Evolutionary conservation across 2,329 filamentous ascomycete genomes (phyloP), one percentile per base, ranked within the genome.

Genomic region (Colletotrichum limetticola): DNA sequence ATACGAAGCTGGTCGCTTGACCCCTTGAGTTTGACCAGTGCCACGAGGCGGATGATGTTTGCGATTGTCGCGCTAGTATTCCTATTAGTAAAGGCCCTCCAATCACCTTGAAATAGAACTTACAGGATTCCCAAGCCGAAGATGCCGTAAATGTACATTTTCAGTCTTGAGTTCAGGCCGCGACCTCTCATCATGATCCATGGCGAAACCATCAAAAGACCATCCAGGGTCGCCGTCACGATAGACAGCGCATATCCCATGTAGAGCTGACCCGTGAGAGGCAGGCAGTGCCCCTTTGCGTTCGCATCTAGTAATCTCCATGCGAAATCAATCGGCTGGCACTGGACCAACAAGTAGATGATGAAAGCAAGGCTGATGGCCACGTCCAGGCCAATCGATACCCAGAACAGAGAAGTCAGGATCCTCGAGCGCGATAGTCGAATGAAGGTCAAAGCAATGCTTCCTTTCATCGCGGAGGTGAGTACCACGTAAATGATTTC

Each of bases 401-500:
- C 66, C 69, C 69, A 71, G 24, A 71, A 63, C 1, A 71, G 52
- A 7, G 8, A 5, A 7, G 22, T 71, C 4, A 71, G 65, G 14
- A 63, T 14, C 58, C 22, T 71, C 1, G 69, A 71, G 28, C 65
- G 69, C 19, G 69, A 71, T 3, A 71, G 57, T n/a, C 28, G 69
- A 42, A 71, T 71, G 16, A 71, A 71, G 1, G 69, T 71, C 8
- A 71, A 49, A 3, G 69, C 69, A n/a, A 71, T 71, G 16, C 69
- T 71, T 7, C 65, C 69, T 55, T 71, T 71, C 69, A 71, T 71
- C 22, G 69, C 69, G 1, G 69, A 71, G 19, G 69, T 71, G 28
- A 71, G 69, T 4, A 71, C 69, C 1, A 71, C 69, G 16, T 71
- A 71, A 4, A 71, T 71, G 22, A 71, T 71, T 32, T 71, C 69